Conservation (phyloP, 192 early-diverging fungal species). For the Coemansia sp. region DNA sequence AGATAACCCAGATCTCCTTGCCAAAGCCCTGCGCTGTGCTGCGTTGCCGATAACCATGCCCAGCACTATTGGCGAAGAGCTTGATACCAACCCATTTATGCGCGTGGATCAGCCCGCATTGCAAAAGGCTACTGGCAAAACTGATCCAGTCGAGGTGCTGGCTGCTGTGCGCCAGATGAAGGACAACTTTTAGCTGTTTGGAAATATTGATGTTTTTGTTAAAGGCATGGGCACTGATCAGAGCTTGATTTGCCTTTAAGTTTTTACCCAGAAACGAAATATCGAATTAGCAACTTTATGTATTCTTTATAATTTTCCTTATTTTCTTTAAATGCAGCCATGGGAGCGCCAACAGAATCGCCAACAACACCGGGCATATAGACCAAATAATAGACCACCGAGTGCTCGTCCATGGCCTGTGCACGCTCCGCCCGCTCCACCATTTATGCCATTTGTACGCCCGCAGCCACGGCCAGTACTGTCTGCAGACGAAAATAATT, state of each 20-base stretch:
- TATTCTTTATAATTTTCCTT: background rate
- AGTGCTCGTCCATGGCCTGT: background rate
- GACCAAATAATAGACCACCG: slow-evolving; percentile 5
- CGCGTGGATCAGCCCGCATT: slow-evolving; percentile 67
- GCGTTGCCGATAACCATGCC: slow-evolving; percentile 66
- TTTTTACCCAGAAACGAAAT: too few species aligned
- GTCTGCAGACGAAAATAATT: slow-evolving; percentile 15
- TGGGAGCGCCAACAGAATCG: slow-evolving; percentile 16
- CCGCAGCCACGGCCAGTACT: slow-evolving; percentile 5
- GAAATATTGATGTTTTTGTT: background rate
- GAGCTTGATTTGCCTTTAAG: background rate
- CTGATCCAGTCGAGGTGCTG: slow-evolving; percentile 74
- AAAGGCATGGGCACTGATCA: background rate
- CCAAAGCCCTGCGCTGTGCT: slow-evolving; percentile 66
- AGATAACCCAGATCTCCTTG: slow-evolving; percentile 64
- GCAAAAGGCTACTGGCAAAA: slow-evolving; percentile 58
- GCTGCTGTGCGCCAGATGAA: slow-evolving; percentile 76
- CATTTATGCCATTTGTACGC: background rate
- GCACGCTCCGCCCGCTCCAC: slow-evolving; percentile 1
- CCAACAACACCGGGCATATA: background rate
- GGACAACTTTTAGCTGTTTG: slow-evolving; percentile 58
- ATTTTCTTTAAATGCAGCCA: slow-evolving; percentile 12
- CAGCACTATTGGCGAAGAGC: slow-evolving; percentile 86
- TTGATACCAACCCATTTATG: slow-evolving; percentile 86
- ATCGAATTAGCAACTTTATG: background rate